Conservation (phyloP, 768 basidiomycete species). For the Porphyrellus cyaneotinctus region DNA sequence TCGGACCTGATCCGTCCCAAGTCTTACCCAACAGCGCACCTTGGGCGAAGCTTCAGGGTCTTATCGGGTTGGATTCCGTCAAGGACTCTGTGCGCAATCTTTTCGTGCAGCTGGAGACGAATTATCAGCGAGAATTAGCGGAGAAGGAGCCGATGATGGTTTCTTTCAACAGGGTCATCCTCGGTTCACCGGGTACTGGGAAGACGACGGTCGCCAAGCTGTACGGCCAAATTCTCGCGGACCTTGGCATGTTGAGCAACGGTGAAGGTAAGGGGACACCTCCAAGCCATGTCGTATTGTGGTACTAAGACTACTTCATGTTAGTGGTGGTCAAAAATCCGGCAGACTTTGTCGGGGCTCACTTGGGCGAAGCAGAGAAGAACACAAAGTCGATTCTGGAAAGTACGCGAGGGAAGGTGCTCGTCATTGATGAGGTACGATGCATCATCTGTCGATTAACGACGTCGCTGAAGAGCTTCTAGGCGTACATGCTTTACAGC, state of each 20-base stretch:
- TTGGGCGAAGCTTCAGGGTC: constrained; percentile 48
- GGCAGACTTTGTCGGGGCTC: constrained; percentile 59
- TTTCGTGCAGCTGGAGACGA: constrained; percentile 45
- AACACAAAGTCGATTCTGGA: constrained; percentile 64
- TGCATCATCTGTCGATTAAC: background rate
- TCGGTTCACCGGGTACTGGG: constrained; percentile 68
- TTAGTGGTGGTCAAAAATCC: constrained; percentile 67
- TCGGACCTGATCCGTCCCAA: constrained; percentile 58
- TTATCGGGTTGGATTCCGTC: constrained; percentile 56
- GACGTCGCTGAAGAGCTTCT: background rate
- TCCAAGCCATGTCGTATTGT: too few species aligned
- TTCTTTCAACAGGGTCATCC: constrained; percentile 62
- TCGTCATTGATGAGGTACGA: constrained; percentile 67
- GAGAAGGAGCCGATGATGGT: constrained; percentile 51
- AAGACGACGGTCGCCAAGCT: constrained; percentile 70
- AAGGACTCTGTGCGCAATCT: constrained; percentile 54
- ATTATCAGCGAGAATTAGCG: constrained; percentile 56
- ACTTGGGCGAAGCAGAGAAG: constrained; percentile 56
- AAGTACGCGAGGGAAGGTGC: constrained; percentile 57
- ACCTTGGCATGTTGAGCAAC: constrained; percentile 62
- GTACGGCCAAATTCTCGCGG: constrained; percentile 61
- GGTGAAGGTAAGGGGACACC: constrained; percentile 52
- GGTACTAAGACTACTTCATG: background rate
- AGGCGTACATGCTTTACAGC: constrained; percentile 70
- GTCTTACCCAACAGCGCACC: constrained; percentile 44